These are phyloP conservation scores for Ettlia oleoabundans DNA, from an alignment of 139 green algal species.

Conservation along the genomic window DNA sequence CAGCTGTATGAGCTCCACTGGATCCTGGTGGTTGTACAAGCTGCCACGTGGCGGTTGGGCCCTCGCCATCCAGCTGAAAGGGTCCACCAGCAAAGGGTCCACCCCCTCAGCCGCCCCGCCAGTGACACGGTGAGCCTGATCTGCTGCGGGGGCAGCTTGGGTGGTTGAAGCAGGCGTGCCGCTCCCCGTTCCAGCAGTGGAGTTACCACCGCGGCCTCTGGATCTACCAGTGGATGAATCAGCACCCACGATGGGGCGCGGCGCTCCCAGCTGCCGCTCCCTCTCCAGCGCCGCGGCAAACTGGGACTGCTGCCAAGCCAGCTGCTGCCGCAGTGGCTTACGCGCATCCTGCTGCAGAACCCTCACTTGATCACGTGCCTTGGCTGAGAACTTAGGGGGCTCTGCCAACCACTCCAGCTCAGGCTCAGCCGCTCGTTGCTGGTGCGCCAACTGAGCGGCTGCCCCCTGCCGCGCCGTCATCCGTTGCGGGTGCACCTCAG, in stretches of 20 bases:
- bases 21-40: background rate
- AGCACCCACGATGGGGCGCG: background rate
- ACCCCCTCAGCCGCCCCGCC: too few species aligned
- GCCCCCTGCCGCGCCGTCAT: background rate
- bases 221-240: background rate
- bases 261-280: background rate
- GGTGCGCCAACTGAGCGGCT: too few species aligned
- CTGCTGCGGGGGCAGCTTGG: background rate
- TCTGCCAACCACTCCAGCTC: conserved; percentile 9
- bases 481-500: too few species aligned
- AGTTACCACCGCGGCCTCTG: too few species aligned
- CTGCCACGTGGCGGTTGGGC: background rate
- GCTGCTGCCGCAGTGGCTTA: background rate
- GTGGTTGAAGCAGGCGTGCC: too few species aligned
- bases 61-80: background rate
- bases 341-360: background rate
- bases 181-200: too few species aligned
- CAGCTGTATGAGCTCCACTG: background rate
- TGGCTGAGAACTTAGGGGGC: background rate
- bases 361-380: background rate
- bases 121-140: too few species aligned
- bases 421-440: background rate
- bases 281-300: background rate
- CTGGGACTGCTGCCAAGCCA: background rate
- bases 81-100: background rate